Evolutionary conservation across 2,329 filamentous ascomycete species (phyloP).

Genomic region (Ceratocystis cacaofunesta): DNA sequence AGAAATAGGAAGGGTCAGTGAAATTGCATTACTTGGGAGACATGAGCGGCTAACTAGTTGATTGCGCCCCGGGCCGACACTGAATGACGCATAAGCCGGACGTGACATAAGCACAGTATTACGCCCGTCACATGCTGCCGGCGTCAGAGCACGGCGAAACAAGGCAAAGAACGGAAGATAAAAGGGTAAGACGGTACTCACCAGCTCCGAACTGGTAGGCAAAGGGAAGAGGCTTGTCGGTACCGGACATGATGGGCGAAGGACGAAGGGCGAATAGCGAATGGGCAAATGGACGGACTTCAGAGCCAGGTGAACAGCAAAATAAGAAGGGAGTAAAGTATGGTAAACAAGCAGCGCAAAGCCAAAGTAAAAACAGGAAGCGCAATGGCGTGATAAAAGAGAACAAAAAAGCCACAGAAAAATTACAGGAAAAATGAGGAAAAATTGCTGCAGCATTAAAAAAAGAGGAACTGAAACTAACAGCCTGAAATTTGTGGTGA

Average conservation of each 20-base stretch:
- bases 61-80: not conserved
- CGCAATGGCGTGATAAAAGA: slow-evolving; percentile 1
- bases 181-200: slow-evolving; percentile 22
- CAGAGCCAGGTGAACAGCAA: not conserved
- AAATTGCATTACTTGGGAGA: not conserved
- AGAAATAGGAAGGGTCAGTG: not conserved
- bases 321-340: not conserved
- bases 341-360: slow-evolving; percentile 5
- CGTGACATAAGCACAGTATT: not conserved
- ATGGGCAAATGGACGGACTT: not conserved
- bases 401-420: not conserved
- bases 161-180: not conserved
- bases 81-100: not conserved
- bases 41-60: not conserved
- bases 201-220: slow-evolving; percentile 90
- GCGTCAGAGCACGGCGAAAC: not conserved
- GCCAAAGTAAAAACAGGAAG: not conserved
- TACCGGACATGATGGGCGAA: slow-evolving; percentile 41
- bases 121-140: slow-evolving; percentile 2
- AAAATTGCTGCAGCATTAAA: not conserved
- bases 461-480: slow-evolving; percentile 7
- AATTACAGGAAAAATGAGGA: not conserved
- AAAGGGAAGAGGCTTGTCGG: slow-evolving; percentile 68
- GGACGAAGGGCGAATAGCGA: slow-evolving; percentile 14
- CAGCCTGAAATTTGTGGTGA: slow-evolving; percentile 6